Conservation (phyloP, 2,329 filamentous ascomycete species). For the Rachicladosporium sp. region DNA sequence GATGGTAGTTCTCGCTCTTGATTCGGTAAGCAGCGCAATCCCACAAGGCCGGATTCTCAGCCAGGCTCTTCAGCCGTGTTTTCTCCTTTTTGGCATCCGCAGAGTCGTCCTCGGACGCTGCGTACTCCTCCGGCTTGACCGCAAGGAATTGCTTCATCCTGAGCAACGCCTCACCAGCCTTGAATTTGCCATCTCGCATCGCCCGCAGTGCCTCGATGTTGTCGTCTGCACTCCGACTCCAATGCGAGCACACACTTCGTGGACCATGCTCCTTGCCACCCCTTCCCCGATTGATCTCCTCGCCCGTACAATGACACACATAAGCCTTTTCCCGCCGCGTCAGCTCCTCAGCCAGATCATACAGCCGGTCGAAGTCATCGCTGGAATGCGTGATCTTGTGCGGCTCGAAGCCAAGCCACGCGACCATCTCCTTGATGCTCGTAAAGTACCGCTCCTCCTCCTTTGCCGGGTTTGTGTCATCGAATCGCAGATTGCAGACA, state of each 20-base stretch:
- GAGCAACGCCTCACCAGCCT: slow-evolving; percentile 68
- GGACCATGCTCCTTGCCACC: slow-evolving; percentile 59
- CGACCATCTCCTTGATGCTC: slow-evolving; percentile 77
- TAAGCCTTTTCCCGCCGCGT: slow-evolving; percentile 59
- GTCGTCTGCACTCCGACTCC: slow-evolving; percentile 59
- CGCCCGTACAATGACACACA: slow-evolving; percentile 77
- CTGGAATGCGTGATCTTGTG: slow-evolving; percentile 72
- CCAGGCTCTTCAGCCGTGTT: slow-evolving; percentile 26
- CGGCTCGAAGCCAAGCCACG: slow-evolving; percentile 78
- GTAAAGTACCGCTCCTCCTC: slow-evolving; percentile 84
- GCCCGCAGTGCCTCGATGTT: slow-evolving; percentile 74
- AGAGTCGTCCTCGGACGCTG: slow-evolving; percentile 19
- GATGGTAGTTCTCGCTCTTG: slow-evolving; percentile 58
- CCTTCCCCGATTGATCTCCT: slow-evolving; percentile 75
- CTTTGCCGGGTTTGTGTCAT: slow-evolving; percentile 90
- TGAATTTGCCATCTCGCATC: slow-evolving; percentile 87
- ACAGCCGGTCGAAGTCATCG: slow-evolving; percentile 80
- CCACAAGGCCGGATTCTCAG: slow-evolving; percentile 92
- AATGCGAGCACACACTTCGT: slow-evolving; percentile 70
- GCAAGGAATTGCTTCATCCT: slow-evolving; percentile 83
- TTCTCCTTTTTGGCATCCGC: slow-evolving; percentile 23
- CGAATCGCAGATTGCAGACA: slow-evolving; percentile 65
- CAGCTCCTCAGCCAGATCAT: slow-evolving; percentile 77
- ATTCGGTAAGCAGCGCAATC: slow-evolving; percentile 86
- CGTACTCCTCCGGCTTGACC: slow-evolving; percentile 23